Evolutionary conservation across 345 rosid species (phyloP).

Genomic region (Microcos paniculata): DNA sequence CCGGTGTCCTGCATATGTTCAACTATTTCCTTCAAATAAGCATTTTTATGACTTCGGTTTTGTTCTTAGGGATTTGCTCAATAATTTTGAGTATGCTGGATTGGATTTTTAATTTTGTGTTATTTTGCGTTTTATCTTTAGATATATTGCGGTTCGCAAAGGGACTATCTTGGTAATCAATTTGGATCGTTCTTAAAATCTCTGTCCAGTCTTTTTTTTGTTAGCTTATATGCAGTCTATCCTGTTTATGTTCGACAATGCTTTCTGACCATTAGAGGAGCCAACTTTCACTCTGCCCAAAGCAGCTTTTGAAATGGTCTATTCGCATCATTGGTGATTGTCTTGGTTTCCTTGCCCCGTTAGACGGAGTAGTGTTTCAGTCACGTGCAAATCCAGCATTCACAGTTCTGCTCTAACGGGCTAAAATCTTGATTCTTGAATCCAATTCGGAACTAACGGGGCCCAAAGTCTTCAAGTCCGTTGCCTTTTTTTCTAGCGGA

Average conservation of each 20-base stretch:
- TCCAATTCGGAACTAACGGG: neutral
- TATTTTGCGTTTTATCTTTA: neutral
- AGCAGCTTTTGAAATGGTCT: neutral
- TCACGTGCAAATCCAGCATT: no score
- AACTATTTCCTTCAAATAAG: conserved; percentile 5
- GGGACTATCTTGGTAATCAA: neutral
- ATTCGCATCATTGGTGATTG: no score
- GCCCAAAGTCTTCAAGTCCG: neutral
- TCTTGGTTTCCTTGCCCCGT: no score
- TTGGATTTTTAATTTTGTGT: conserved; percentile 11
- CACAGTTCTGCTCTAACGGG: neutral
- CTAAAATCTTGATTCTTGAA: neutral
- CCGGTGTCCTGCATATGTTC: neutral
- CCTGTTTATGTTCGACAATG: neutral
- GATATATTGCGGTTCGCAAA: neutral
- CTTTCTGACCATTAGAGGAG: neutral
- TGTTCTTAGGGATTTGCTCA: neutral
- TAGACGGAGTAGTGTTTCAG: no score
- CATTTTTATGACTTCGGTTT: neutral
- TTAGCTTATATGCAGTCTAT: no score
- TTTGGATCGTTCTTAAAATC: neutral
- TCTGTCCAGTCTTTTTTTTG: no score
- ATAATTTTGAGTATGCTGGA: conserved; percentile 6
- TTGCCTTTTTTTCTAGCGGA: no score
- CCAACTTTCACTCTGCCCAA: neutral